phyloP scores from a whole-genome alignment of 192 early-diverging fungal genomes.

The Entomortierella chlamydospora region DNA sequence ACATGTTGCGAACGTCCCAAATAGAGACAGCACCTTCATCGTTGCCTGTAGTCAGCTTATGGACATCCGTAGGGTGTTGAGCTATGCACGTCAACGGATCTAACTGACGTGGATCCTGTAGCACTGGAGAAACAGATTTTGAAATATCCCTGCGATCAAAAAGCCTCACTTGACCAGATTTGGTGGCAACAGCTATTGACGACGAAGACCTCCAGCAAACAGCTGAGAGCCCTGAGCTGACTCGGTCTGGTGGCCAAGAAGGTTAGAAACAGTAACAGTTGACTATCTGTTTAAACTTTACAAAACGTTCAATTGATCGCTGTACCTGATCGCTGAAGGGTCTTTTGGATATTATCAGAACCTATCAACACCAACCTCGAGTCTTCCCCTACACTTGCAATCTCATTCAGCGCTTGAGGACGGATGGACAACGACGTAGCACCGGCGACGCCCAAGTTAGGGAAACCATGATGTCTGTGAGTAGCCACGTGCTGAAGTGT shows the following conservation, averaged over 20 bases:
- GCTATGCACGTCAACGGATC: not conserved
- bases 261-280: not conserved
- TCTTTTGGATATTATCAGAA: not conserved
- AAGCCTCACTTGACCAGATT: not conserved
- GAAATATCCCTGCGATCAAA: not conserved
- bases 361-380: not conserved
- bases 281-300: too few species aligned
- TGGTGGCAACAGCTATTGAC: not conserved
- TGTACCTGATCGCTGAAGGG: not conserved
- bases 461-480: not conserved
- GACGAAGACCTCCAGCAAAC: not conserved
- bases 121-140: not conserved
- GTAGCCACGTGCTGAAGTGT: not conserved
- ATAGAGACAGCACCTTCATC: not conserved
- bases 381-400: not conserved
- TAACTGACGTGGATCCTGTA: not conserved
- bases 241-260: not conserved
- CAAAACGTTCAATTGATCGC: not conserved
- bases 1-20: not conserved
- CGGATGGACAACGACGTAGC: not conserved
- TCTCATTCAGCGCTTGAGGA: not conserved
- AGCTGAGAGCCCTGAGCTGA: not conserved
- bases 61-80: not conserved
- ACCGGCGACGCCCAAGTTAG: not conserved
- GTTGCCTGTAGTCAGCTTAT: not conserved